A percentile compares a stretch with the other conserved stretches of the same genome.
These are phyloP conservation scores for Apiotrichum porosum DNA, from an alignment of 1,284 basidiomycete species.

Conservation along the genomic window DNA sequence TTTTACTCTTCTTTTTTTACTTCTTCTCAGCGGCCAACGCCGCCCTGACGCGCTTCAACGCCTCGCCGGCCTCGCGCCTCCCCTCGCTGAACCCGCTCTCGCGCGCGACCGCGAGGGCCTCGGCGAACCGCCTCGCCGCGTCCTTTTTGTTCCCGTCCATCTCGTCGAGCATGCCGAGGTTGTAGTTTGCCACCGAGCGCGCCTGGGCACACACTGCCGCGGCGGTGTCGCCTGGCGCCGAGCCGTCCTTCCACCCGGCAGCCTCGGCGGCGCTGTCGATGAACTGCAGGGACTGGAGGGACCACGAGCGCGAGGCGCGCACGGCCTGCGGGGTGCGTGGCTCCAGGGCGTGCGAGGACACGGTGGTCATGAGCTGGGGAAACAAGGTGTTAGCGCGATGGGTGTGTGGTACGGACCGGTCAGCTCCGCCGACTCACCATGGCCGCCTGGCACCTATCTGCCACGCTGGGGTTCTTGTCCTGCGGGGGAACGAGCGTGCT, in stretches of 20 bases:
- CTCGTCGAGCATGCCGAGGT: constrained; percentile 47
- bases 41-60: constrained; percentile 22
- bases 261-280: constrained; percentile 32
- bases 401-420: too few species aligned
- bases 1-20: neutral
- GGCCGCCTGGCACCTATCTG: constrained; percentile 42
- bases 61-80: constrained; percentile 37
- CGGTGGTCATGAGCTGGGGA: constrained; percentile 43
- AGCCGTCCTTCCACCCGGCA: constrained; percentile 9
- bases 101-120: constrained; percentile 28
- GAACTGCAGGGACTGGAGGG: constrained; percentile 38
- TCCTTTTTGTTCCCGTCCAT: constrained; percentile 31
- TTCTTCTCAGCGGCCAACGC: neutral
- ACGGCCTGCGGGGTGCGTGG: constrained; percentile 33
- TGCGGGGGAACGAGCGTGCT: constrained; percentile 40
- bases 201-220: constrained; percentile 35
- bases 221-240: constrained; percentile 16
- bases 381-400: neutral
- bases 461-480: constrained; percentile 16
- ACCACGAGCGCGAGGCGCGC: constrained; percentile 42
- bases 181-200: constrained; percentile 37
- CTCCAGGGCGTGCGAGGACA: constrained; percentile 42
- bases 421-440: neutral
- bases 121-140: constrained; percentile 32
- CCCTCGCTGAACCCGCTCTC: constrained; percentile 40